Percentiles rank a stretch among this genome's conserved stretches.
phyloP scores from a whole-genome alignment of 208 protist species.

The Tritrichomonas musculus region DNA sequence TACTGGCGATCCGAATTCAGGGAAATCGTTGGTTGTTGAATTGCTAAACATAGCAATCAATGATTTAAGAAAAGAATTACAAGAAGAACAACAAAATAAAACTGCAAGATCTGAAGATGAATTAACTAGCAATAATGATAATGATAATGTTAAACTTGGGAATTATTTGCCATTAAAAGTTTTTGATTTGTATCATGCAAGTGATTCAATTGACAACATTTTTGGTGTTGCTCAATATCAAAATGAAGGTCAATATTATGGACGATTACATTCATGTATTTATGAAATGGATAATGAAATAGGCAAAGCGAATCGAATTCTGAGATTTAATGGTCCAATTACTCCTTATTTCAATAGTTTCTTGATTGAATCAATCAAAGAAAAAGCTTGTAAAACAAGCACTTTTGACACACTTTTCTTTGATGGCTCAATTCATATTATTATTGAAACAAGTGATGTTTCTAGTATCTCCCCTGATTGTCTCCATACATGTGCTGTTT shows the following conservation, averaged over 20 bases:
- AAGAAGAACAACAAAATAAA: no score
- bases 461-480: not conserved
- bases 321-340: slow-evolving; percentile 22
- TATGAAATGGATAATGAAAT: not conserved
- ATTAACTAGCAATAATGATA: no score
- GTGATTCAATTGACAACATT: not conserved
- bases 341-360: not conserved
- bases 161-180: not conserved
- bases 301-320: not conserved
- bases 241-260: slow-evolving; percentile 12
- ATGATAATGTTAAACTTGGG: not conserved
- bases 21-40: not conserved
- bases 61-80: not conserved
- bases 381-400: not conserved
- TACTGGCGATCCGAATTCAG: not conserved
- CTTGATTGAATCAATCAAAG: not conserved
- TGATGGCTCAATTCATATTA: not conserved
- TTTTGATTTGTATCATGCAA: not conserved
- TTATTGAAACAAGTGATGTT: slow-evolving; percentile 6
- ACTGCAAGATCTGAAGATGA: no score
- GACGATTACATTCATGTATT: not conserved
- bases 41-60: not conserved
- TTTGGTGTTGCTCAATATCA: not conserved
- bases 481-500: not conserved
- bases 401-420: not conserved